These are phyloP conservation scores for Syzygium aromaticum DNA, from an alignment of 345 rosid genomes.

Conservation along the genomic window DNA sequence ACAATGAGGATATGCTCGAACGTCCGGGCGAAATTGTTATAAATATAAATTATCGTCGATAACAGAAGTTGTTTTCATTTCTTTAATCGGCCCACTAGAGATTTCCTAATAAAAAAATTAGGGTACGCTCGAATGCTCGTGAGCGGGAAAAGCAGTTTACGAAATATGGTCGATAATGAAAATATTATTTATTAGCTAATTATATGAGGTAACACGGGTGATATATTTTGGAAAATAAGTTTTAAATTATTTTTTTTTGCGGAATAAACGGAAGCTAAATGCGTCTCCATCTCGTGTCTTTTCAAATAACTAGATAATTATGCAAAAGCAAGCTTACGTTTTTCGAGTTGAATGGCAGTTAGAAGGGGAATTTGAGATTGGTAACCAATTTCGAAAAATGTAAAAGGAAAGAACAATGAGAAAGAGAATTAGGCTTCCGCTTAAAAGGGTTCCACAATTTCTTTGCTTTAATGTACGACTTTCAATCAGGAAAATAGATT, in stretches of 20 bases:
- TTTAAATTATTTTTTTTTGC: background rate
- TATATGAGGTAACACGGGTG: background rate
- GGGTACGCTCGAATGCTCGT: too few relatives aligned
- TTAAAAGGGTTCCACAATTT: background rate
- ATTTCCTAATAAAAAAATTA: too few relatives aligned
- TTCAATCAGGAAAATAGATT: background rate
- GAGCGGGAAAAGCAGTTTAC: too few relatives aligned
- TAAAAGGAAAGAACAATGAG: background rate
- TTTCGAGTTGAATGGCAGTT: background rate
- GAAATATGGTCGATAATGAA: background rate
- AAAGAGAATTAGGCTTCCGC: background rate
- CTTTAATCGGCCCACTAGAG: too few relatives aligned
- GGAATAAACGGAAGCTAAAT: background rate
- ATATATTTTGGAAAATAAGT: background rate
- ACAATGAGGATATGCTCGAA: background rate
- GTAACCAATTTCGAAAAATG: background rate
- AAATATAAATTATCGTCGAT: background rate
- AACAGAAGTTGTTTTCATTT: background rate
- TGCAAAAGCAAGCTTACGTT: background rate
- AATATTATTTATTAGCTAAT: background rate
- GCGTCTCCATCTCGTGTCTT: background rate
- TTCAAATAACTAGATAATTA: background rate
- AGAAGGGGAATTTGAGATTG: background rate
- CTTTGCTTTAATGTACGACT: background rate
- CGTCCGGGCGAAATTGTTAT: too few relatives aligned